A percentile compares a stretch with the other conserved stretches of the same genome.
phyloP scores from a whole-genome alignment of 306 rosid genomes.

The Fragaria vesca region DNA sequence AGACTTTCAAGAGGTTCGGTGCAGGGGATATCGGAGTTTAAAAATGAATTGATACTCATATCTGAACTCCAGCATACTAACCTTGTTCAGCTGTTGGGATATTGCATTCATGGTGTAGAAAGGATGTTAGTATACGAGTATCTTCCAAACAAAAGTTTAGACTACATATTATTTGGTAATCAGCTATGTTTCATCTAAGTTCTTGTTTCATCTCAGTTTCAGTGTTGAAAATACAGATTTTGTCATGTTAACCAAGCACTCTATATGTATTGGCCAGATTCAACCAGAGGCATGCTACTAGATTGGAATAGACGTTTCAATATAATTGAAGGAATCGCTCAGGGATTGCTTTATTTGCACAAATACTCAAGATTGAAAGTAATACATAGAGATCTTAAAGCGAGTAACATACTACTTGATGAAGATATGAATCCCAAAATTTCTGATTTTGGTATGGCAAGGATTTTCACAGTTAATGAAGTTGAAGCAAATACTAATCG shows the following conservation, averaged over 20 bases:
- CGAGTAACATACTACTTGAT: slow-evolving; percentile 18
- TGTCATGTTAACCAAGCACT: too few relatives aligned
- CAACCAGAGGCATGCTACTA: neutral
- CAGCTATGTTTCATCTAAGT: neutral
- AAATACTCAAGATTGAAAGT: neutral
- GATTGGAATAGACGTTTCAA: slow-evolving; percentile 13
- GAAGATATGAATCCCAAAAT: slow-evolving; percentile 6
- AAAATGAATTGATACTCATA: slow-evolving; percentile 32
- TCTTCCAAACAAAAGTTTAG: slow-evolving; percentile 35
- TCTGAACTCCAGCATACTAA: slow-evolving; percentile 34
- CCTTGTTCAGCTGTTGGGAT: slow-evolving; percentile 27
- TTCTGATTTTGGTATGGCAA: neutral
- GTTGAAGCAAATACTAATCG: neutral
- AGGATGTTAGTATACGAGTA: slow-evolving; percentile 30
- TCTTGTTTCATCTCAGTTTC: neutral
- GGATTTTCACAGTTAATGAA: slow-evolving; percentile 5
- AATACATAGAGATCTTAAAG: slow-evolving; percentile 8
- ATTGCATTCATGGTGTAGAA: slow-evolving; percentile 29
- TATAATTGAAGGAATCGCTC: slow-evolving; percentile 2
- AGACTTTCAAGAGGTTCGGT: slow-evolving; percentile 24
- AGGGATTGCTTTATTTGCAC: slow-evolving; percentile 10
- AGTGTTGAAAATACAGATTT: neutral
- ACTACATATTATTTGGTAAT: slow-evolving; percentile 31
- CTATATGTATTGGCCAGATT: neutral
- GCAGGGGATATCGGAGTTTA: slow-evolving; percentile 32